Base-by-base conservation (phyloP, 2,329 filamentous ascomycete genomes). In the Fusarium vanettenii region DNA sequence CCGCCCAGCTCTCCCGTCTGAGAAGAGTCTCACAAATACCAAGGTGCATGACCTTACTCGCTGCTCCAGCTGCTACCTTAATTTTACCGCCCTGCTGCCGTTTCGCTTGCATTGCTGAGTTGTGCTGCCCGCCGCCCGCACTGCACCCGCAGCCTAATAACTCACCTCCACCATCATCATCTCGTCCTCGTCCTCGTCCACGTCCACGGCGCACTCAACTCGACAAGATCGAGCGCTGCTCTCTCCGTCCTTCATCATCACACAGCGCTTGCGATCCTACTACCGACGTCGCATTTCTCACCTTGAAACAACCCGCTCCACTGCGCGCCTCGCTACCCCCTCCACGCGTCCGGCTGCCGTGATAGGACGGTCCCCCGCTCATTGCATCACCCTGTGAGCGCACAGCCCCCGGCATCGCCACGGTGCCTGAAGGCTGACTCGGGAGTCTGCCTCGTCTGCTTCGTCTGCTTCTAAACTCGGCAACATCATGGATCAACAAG, bases 391-490 rank as follows among this genome's bases (percentile, higher is more conserved):
- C 69, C 68, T 76, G 75, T 71, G 73, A 79, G 70, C 82, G 84
- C 85, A 86, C 85, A 86, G 85, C 85, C 85, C 79, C 78, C 79
- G 72, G 79, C 80, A 81, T 76, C 79, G 85, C 83, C 82, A 84
- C 83, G 78, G 81, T 81, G 79, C 81, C 81, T 80, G 77, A 81
- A 85, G 85, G 85, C 85, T 85, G 84, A 86, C 83, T 85, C 77
- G 79, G 76, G 72, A 84, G 80, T 85, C 84, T 87, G 85, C 86
- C 85, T 87, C 79, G 70, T 68, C 70, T 68, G 60, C 63, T 67
- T 75, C 72, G 83, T 76, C 64, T 78, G 75, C 76, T 79, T 79
- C 77, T 79, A 79, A 78, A 78, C 76, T 79, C 74, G 78, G 78
- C 71, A 79, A 76, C 78, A 81, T 79, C 79, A 86, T 86, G 84